Evolutionary conservation across 2,329 filamentous ascomycete genomes (phyloP), one percentile per base, ranked within the genome.

Genomic region (Neospermospora avenae): DNA sequence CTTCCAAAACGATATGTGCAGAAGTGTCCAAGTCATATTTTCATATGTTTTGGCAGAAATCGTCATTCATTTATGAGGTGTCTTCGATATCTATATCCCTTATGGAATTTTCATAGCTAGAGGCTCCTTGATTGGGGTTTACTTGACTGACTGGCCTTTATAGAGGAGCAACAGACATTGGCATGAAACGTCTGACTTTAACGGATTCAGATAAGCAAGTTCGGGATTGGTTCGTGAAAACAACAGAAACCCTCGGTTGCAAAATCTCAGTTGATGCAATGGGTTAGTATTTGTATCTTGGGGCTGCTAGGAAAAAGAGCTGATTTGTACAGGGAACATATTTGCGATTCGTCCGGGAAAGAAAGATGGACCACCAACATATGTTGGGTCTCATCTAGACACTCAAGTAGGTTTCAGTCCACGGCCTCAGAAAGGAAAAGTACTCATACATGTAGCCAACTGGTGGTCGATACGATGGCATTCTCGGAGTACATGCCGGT

Each of bases 131-230:
- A 20, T 22, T 5, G 5, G 20, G n/a, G 4, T 1, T 18, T 2
- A 10, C n/a, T 42, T 20, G 4, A 22, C 41, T 35, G 10, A 44
- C 31, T 46, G 6, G 8, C 11, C 5, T 44, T 51, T 4, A 7
- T 60, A 82, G 81, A 44, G 76, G 69, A 22, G 70, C 75, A 22
- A 88, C 83, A 13, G 84, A 92, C 60, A 89, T 86, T 0, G 90
- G 90, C 59, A 93, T 93, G 90, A 82, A 84, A 25, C 85, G 90
- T 1, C 81, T 93, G 1, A 78, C 89, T 3, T 79, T 93, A 20
- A 86, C 86, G 2, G 84, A 92, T 67, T 77, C 84, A 1, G 90
- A 93, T 71, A 89, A 87, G 69, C 74, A 82, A 67, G 89, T 82
- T 13, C 83, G 90, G 41, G 84, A 90, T 71, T 95, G 90, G 90